phyloP scores from a whole-genome alignment of 164 flowering plant species.

The Dillenia suffruticosa region DNA sequence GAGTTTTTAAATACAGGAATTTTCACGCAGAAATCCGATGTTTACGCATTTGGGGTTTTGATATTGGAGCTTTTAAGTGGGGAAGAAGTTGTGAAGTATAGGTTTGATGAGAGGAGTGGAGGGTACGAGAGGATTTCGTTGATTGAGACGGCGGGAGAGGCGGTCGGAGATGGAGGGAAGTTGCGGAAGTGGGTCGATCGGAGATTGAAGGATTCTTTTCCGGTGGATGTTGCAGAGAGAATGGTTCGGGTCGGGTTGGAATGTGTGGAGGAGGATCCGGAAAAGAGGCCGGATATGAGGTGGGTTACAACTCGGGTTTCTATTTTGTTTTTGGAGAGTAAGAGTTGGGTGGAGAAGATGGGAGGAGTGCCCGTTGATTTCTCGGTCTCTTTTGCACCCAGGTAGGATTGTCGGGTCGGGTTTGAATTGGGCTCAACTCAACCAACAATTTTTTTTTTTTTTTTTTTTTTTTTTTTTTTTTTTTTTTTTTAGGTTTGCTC shows the following conservation, averaged over 20 bases:
- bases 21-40: constrained; percentile 61
- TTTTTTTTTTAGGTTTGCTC: no score
- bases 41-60: constrained; percentile 79
- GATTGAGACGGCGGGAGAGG: constrained; percentile 50
- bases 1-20: constrained; percentile 47
- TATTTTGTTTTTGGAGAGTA: constrained; percentile 46
- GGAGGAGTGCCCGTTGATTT: constrained; percentile 34
- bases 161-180: constrained; percentile 28
- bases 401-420: constrained; percentile 23
- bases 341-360: constrained; percentile 40
- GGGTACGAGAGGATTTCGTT: constrained; percentile 34
- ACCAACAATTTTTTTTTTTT: no score
- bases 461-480: no score
- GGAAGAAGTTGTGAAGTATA: constrained; percentile 57
- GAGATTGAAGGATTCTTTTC: constrained; percentile 67
- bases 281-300: constrained; percentile 61
- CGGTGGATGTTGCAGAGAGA: constrained; percentile 58
- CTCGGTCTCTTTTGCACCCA: constrained; percentile 49
- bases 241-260: constrained; percentile 55
- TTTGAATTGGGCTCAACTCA: background rate
- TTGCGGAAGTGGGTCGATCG: constrained; percentile 70
- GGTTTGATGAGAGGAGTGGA: constrained; percentile 28
- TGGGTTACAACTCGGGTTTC: constrained; percentile 70
- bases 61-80: constrained; percentile 68
- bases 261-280: constrained; percentile 60